Conservation (phyloP, 306 rosid species). For the Quillaja saponaria region DNA sequence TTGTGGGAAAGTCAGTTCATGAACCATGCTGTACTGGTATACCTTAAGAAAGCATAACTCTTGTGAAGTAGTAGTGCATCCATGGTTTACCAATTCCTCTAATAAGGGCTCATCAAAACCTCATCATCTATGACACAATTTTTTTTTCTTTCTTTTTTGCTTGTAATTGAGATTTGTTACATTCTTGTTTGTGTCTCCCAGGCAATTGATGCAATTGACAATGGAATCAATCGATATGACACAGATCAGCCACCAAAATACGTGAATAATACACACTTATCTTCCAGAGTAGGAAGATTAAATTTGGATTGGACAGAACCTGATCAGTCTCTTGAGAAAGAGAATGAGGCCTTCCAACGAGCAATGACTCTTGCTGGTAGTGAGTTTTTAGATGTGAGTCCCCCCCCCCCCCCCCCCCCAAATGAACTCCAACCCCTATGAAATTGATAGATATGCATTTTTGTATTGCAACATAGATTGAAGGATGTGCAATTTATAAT, state of each 20-base stretch:
- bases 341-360: slow-evolving; percentile 79
- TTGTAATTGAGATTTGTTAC: neutral
- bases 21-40: too few species aligned
- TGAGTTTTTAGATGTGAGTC: slow-evolving; percentile 77
- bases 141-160: neutral
- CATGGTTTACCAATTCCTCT: slow-evolving; percentile 12
- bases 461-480: neutral
- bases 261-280: slow-evolving; percentile 91
- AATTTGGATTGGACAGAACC: slow-evolving; percentile 94
- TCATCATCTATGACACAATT: too few species aligned
- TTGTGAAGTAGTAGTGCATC: slow-evolving; percentile 13
- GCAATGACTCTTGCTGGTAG: slow-evolving; percentile 90
- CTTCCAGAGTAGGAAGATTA: slow-evolving; percentile 84
- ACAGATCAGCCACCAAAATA: slow-evolving; percentile 88
- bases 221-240: slow-evolving; percentile 86
- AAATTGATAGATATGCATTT: neutral
- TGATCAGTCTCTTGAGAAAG: slow-evolving; percentile 83
- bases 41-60: slow-evolving; percentile 6
- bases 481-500: neutral
- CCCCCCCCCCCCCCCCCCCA: slow-evolving; percentile 9
- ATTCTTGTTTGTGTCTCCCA: slow-evolving; percentile 38
- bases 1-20: too few species aligned
- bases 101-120: slow-evolving; percentile 6
- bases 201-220: slow-evolving; percentile 98
- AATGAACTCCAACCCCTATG: neutral